These are phyloP conservation scores for Lippia alba DNA, from an alignment of 305 asterid species.

Conservation along the genomic window DNA sequence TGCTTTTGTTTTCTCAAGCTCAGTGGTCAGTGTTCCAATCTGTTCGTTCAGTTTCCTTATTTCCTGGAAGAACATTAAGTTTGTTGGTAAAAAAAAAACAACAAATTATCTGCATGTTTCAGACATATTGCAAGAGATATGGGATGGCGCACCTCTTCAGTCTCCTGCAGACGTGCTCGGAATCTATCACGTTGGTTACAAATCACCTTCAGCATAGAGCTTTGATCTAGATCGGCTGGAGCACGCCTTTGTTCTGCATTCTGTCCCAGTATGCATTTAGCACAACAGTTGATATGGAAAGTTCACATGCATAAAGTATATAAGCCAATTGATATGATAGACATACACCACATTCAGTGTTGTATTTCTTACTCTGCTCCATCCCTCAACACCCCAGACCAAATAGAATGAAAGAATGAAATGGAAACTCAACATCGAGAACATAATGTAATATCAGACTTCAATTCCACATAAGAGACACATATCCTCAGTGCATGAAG, in stretches of 20 bases:
- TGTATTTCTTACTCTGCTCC: neutral
- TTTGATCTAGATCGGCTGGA: constrained; percentile 87
- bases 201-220: constrained; percentile 98
- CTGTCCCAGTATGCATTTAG: constrained; percentile 53
- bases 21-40: constrained; percentile 77
- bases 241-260: constrained; percentile 77
- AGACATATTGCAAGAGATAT: constrained; percentile 11
- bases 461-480: constrained; percentile 12
- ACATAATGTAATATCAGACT: constrained; percentile 23
- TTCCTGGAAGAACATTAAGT: constrained; percentile 64
- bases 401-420: neutral
- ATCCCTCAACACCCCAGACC: neutral
- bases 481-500: neutral
- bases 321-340: constrained; percentile 14
- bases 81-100: constrained; percentile 27
- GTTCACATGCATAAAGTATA: constrained; percentile 22
- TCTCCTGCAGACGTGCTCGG: constrained; percentile 92
- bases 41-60: constrained; percentile 92
- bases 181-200: constrained; percentile 99
- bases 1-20: constrained; percentile 94
- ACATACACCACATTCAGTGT: neutral
- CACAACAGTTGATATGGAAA: constrained; percentile 27
- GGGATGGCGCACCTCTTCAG: constrained; percentile 79
- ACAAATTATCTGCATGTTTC: constrained; percentile 17
- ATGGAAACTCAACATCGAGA: constrained; percentile 3